These are phyloP conservation scores for Phytophthora agathidicida DNA, from an alignment of 352 stramenopile genomes.

Conservation along the genomic window DNA sequence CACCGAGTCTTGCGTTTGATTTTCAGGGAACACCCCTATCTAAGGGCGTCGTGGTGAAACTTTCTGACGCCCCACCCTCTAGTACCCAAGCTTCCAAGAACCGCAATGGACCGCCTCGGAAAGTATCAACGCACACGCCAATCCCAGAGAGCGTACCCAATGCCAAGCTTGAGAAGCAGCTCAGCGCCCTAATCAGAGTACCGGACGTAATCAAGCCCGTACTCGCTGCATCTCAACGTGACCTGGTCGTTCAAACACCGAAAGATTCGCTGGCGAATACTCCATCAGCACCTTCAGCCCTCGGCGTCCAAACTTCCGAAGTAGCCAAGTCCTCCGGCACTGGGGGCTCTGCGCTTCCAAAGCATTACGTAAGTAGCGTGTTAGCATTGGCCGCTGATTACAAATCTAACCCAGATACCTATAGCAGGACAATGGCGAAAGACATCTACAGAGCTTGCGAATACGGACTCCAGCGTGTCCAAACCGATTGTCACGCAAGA, in stretches of 20 bases:
- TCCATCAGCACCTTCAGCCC: neutral
- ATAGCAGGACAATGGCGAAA: slow-evolving; percentile 31
- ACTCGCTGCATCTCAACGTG: slow-evolving; percentile 9
- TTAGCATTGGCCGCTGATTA: neutral
- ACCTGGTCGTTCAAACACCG: slow-evolving; percentile 10
- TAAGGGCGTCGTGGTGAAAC: slow-evolving; percentile 53
- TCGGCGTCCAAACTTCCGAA: neutral
- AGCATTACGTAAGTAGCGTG: slow-evolving; percentile 27
- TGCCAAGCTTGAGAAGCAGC: slow-evolving; percentile 4
- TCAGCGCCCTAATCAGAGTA: slow-evolving; percentile 1
- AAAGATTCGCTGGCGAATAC: neutral
- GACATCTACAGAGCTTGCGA: slow-evolving; percentile 37
- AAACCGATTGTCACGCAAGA: slow-evolving; percentile 33
- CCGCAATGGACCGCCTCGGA: neutral
- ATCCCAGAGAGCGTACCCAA: slow-evolving; percentile 19
- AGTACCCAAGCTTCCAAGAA: neutral
- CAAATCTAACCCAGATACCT: neutral
- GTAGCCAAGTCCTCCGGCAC: neutral
- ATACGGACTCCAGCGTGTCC: slow-evolving; percentile 44
- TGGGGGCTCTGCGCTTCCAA: slow-evolving; percentile 24
- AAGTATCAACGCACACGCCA: neutral
- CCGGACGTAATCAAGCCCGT: neutral
- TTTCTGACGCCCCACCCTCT: neutral
- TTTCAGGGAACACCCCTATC: slow-evolving; percentile 45
- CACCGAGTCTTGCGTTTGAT: slow-evolving; percentile 48